Evolutionary conservation across 164 flowering plant species (phyloP).

Genomic region (Vitis amurensis): DNA sequence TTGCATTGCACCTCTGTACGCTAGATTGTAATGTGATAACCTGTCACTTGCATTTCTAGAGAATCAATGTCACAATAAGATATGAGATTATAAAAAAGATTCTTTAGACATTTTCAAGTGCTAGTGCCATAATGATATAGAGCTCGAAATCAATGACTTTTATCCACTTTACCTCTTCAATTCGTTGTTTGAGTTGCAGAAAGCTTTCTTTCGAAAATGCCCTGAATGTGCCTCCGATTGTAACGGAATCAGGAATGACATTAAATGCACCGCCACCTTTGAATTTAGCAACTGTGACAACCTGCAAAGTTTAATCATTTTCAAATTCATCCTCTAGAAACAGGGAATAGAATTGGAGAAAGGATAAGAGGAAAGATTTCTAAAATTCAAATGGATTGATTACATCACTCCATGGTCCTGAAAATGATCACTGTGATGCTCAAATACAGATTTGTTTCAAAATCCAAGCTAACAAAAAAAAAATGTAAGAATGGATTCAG

Average conservation of each 20-base stretch:
- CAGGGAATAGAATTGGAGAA: too few relatives aligned
- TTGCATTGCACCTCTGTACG: slow-evolving; percentile 44
- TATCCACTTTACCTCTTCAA: slow-evolving; percentile 33
- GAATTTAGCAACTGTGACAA: slow-evolving; percentile 47
- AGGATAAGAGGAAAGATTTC: too few relatives aligned
- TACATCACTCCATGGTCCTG: too few relatives aligned
- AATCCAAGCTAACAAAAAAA: too few relatives aligned
- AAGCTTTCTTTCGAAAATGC: slow-evolving; percentile 47
- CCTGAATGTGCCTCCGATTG: slow-evolving; percentile 61
- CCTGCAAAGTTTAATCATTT: slow-evolving; percentile 30
- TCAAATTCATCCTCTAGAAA: too few relatives aligned
- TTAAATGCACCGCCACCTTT: slow-evolving; percentile 59
- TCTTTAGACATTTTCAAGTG: not conserved
- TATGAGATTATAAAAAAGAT: not conserved
- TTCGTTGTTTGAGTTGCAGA: slow-evolving; percentile 34
- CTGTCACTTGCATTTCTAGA: slow-evolving; percentile 12
- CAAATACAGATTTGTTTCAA: too few relatives aligned
- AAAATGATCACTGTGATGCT: too few relatives aligned
- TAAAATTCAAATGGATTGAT: too few relatives aligned
- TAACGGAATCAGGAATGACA: slow-evolving; percentile 62
- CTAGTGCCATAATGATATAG: not conserved
- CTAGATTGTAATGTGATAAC: slow-evolving; percentile 36
- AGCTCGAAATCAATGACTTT: not conserved
- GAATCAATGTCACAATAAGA: not conserved
- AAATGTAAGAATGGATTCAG: too few relatives aligned